phyloP scores from a whole-genome alignment of 805 yeast species.

The Myxozyma vanderwaltii region DNA sequence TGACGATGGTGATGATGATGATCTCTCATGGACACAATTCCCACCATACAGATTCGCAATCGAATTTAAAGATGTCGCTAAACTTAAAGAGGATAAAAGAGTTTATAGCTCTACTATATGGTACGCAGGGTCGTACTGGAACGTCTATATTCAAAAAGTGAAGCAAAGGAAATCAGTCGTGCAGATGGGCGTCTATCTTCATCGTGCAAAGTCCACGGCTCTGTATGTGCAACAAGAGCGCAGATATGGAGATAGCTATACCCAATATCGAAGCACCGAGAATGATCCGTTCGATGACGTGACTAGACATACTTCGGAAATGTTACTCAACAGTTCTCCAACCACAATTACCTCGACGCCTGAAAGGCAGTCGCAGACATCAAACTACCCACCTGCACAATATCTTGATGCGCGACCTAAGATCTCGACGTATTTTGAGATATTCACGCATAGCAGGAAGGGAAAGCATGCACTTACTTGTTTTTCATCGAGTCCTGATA shows the following conservation, averaged over 20 bases:
- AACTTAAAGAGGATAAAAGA: conserved; percentile 50
- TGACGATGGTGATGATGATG: conserved; percentile 4
- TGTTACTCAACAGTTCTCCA: neutral
- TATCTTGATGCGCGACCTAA: conserved; percentile 53
- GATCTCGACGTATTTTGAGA: conserved; percentile 55
- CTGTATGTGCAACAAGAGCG: neutral
- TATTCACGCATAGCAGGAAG: conserved; percentile 56
- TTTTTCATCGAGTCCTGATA: conserved; percentile 58
- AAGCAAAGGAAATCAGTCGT: conserved; percentile 43
- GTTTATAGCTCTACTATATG: conserved; percentile 56
- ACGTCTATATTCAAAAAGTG: conserved; percentile 55
- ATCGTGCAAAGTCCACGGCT: conserved; percentile 47
- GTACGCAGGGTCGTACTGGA: conserved; percentile 68
- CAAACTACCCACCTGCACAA: neutral
- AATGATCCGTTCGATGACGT: neutral
- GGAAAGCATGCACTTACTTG: conserved; percentile 52
- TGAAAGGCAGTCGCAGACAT: neutral
- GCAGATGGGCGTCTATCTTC: conserved; percentile 61
- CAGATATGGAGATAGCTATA: neutral
- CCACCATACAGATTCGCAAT: conserved; percentile 61
- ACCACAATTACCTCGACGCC: neutral
- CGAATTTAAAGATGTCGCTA: conserved; percentile 53
- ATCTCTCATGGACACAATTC: conserved; percentile 41
- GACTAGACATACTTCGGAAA: neutral
- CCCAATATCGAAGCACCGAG: neutral